These are phyloP conservation scores for Fusarium floridanum DNA, from an alignment of 2,329 filamentous ascomycete genomes.

Conservation along the genomic window DNA sequence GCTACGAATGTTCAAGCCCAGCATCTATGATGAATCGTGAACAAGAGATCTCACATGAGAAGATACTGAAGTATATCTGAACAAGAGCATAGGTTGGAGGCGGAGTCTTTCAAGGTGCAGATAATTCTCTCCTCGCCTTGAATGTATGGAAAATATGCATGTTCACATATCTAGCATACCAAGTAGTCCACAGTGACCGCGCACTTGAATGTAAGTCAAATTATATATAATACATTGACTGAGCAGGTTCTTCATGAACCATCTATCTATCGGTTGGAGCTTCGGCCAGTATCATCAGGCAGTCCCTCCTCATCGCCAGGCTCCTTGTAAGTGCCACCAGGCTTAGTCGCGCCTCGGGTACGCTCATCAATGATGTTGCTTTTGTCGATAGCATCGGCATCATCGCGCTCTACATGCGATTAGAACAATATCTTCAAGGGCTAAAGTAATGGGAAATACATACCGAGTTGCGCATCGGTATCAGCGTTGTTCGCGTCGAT, in stretches of 20 bases:
- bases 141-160: background rate
- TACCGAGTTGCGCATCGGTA: conserved; percentile 39
- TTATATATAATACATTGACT: too few species aligned
- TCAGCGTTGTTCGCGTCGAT: conserved; percentile 29
- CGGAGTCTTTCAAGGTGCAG: background rate
- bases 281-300: conserved; percentile 34
- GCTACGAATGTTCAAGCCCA: background rate
- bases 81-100: fast-evolving
- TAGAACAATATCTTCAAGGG: too few species aligned
- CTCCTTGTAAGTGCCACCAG: conserved; percentile 33
- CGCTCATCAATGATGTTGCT: conserved; percentile 38
- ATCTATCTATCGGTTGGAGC: conserved; percentile 4
- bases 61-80: background rate
- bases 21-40: background rate
- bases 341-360: conserved; percentile 33
- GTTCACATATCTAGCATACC: background rate
- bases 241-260: too few species aligned
- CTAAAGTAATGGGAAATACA: too few species aligned
- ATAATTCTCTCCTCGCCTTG: background rate
- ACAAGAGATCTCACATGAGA: background rate
- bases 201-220: too few species aligned
- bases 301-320: conserved; percentile 39
- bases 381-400: conserved; percentile 34
- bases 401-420: conserved; percentile 20
- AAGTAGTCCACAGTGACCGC: too few species aligned